Evolutionary conservation across 2,329 filamentous ascomycete genomes (phyloP).

Genomic region (Apiospora aurea): DNA sequence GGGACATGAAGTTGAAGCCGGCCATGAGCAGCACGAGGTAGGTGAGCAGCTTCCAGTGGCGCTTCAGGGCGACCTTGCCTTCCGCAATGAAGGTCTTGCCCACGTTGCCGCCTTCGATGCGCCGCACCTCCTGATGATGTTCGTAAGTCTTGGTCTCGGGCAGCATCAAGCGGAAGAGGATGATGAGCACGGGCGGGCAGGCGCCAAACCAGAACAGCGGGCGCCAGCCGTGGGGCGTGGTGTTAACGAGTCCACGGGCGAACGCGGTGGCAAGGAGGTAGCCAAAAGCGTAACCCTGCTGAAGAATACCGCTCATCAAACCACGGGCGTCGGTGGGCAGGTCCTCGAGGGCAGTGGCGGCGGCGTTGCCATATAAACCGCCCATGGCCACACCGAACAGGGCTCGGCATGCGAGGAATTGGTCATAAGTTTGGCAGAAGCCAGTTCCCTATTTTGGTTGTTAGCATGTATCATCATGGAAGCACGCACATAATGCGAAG

Average conservation of each 20-base stretch:
- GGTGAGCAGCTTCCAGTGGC: slow-evolving; percentile 80
- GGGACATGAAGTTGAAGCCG: slow-evolving; percentile 91
- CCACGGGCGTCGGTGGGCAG: slow-evolving; percentile 72
- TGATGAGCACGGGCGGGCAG: slow-evolving; percentile 80
- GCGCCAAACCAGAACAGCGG: slow-evolving; percentile 92
- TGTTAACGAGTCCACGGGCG: slow-evolving; percentile 72
- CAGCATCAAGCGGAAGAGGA: slow-evolving; percentile 77
- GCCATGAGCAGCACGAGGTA: slow-evolving; percentile 90
- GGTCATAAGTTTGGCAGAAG: slow-evolving; percentile 70
- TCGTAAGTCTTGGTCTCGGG: slow-evolving; percentile 80
- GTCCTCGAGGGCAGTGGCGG: slow-evolving; percentile 80
- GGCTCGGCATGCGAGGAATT: slow-evolving; percentile 77
- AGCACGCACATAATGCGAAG: background rate
- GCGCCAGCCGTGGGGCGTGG: slow-evolving; percentile 81
- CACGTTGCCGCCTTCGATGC: slow-evolving; percentile 61
- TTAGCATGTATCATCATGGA: background rate
- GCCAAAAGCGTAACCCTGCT: slow-evolving; percentile 74
- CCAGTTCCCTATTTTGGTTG: slow-evolving; percentile 60
- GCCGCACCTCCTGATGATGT: slow-evolving; percentile 69
- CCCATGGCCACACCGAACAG: slow-evolving; percentile 86
- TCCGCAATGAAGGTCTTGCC: slow-evolving; percentile 75
- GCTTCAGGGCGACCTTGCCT: slow-evolving; percentile 78
- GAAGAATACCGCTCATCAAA: slow-evolving; percentile 77
- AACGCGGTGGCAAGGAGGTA: slow-evolving; percentile 70
- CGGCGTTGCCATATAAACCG: slow-evolving; percentile 79